phyloP scores from a whole-genome alignment of 768 basidiomycete genomes.

The Suillus weaverae region DNA sequence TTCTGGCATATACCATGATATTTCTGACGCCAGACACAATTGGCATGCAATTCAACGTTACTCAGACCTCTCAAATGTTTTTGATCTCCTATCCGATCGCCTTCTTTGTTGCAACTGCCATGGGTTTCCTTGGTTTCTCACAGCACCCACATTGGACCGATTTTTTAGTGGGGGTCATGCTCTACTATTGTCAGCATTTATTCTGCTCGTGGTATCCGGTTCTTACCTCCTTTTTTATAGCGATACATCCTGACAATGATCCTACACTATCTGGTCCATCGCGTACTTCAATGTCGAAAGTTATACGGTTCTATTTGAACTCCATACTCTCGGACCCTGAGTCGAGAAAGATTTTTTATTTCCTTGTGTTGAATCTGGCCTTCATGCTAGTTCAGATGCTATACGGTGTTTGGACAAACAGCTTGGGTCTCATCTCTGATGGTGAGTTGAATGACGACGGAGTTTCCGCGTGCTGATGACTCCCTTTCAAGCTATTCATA shows the following conservation, averaged over 20 bases:
- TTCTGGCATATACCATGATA: constrained; percentile 62
- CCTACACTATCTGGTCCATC: constrained; percentile 44
- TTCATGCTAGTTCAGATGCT: constrained; percentile 98
- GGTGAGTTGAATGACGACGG: constrained; percentile 51
- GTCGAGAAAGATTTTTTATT: constrained; percentile 95
- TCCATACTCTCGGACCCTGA: constrained; percentile 90
- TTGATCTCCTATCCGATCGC: constrained; percentile 57
- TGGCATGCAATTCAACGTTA: constrained; percentile 45
- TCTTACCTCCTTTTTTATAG: constrained; percentile 29
- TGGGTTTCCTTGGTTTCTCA: constrained; percentile 67
- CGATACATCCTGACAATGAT: constrained; percentile 50
- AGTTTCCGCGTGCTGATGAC: constrained; percentile 9
- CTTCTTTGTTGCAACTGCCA: constrained; percentile 45
- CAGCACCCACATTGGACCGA: constrained; percentile 62
- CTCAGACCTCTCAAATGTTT: constrained; percentile 57
- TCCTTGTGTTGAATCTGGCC: constrained; percentile 88
- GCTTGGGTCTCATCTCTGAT: constrained; percentile 93
- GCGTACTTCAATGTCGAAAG: constrained; percentile 53
- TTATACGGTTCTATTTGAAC: constrained; percentile 75
- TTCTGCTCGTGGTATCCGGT: neutral
- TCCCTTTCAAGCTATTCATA: constrained; percentile 79
- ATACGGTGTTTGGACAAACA: constrained; percentile 98
- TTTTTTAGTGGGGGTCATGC: constrained; percentile 50
- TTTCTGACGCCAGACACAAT: constrained; percentile 56
- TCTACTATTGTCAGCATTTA: constrained; percentile 60